Evolutionary conservation across 768 basidiomycete genomes (phyloP).

Genomic region (Podaxis sp.): DNA sequence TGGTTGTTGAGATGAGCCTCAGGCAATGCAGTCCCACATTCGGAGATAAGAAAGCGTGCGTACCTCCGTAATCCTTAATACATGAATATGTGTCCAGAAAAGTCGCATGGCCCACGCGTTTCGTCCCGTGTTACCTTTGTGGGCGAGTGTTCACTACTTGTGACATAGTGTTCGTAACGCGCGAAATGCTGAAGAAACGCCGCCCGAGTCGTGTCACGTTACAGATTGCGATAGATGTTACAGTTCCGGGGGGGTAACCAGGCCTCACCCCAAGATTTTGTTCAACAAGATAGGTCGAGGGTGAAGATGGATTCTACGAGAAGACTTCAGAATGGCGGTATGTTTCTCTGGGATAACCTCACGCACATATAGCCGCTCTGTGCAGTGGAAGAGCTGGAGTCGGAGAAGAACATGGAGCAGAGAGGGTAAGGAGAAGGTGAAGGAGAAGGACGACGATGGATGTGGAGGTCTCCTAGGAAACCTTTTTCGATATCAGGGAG

Average conservation of each 20-base stretch:
- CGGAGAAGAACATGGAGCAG: too few species aligned
- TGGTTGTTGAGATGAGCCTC: background rate
- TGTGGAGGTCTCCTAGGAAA: background rate
- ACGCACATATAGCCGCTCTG: too few species aligned
- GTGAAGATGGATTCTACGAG: too few species aligned
- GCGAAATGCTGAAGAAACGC: background rate
- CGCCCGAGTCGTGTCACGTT: background rate
- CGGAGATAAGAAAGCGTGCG: background rate
- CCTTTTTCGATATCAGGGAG: background rate
- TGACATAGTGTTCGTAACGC: constrained; percentile 7
- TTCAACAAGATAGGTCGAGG: too few species aligned
- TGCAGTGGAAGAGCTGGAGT: background rate
- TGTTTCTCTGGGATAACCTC: too few species aligned
- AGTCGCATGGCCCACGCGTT: background rate
- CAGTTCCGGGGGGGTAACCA: too few species aligned
- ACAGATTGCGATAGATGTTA: too few species aligned
- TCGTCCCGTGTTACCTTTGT: background rate
- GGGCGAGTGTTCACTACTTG: background rate
- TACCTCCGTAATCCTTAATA: background rate
- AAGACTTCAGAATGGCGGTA: too few species aligned
- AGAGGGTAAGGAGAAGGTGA: background rate
- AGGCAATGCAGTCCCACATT: background rate
- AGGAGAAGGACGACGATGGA: background rate
- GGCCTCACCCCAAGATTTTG: too few species aligned
- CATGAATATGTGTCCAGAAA: background rate